phyloP scores from a whole-genome alignment of 371 early-diverging fungal genomes.

The Syncephalis fuscata region DNA sequence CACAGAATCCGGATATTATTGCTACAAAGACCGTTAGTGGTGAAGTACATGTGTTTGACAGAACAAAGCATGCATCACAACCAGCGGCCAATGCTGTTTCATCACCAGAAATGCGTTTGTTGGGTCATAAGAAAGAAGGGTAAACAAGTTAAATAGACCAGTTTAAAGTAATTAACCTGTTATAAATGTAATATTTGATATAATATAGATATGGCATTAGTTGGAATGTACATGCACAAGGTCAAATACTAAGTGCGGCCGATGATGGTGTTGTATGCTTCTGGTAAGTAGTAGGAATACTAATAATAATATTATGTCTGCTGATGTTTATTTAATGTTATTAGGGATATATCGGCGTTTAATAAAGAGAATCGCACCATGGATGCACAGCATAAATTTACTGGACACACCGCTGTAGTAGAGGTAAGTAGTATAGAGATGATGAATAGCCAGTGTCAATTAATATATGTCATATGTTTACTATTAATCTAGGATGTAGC shows the following conservation, averaged over 20 bases:
- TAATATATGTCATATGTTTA: constrained; percentile 2
- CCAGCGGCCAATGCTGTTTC: constrained; percentile 59
- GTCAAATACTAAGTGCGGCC: constrained; percentile 65
- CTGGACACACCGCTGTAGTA: constrained; percentile 78
- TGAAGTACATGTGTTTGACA: constrained; percentile 90
- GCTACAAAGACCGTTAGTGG: constrained; percentile 86
- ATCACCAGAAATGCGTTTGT: constrained; percentile 71
- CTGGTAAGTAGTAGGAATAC: constrained; percentile 26
- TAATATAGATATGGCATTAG: constrained; percentile 44
- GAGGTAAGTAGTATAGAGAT: constrained; percentile 31
- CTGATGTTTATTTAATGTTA: constrained; percentile 1
- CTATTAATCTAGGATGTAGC: constrained; percentile 61
- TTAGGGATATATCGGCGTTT: constrained; percentile 49
- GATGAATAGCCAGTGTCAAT: no score
- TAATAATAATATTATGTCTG: neutral
- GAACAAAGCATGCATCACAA: constrained; percentile 76
- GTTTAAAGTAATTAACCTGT: no score
- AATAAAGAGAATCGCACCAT: constrained; percentile 49
- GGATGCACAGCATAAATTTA: constrained; percentile 55
- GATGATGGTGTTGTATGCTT: constrained; percentile 78
- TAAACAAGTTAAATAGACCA: constrained; percentile 15
- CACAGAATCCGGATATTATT: constrained; percentile 80
- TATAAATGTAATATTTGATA: neutral
- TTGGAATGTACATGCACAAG: constrained; percentile 47
- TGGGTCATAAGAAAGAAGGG: constrained; percentile 91